phyloP scores from a whole-genome alignment of 2,329 filamentous ascomycete genomes.

The Fusarium tuaranense region DNA sequence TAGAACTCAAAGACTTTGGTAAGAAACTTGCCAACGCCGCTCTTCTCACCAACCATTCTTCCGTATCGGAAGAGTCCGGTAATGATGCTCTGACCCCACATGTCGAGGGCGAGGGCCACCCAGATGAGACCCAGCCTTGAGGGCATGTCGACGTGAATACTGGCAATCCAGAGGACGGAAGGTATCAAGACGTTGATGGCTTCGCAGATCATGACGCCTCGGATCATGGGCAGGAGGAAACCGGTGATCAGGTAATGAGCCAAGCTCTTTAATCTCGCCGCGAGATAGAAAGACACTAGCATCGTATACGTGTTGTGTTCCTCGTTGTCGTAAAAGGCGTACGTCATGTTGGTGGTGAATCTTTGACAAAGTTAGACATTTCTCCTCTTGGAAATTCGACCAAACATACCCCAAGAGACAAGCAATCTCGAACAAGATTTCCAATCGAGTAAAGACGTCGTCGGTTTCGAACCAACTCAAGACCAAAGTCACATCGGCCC shows the following conservation, averaged over 20 bases:
- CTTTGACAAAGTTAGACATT: constrained; percentile 37
- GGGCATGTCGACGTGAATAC: constrained; percentile 67
- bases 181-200: constrained; percentile 59
- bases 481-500: constrained; percentile 68
- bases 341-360: constrained; percentile 72
- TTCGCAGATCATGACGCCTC: constrained; percentile 64
- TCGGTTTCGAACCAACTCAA: constrained; percentile 73
- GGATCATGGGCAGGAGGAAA: constrained; percentile 67
- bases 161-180: constrained; percentile 68
- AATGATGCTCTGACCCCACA: constrained; percentile 59
- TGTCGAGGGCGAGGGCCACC: constrained; percentile 66
- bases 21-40: constrained; percentile 42
- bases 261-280: constrained; percentile 65
- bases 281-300: constrained; percentile 71
- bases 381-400: background rate
- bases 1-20: constrained; percentile 66
- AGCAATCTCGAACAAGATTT: constrained; percentile 70
- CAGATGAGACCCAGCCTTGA: constrained; percentile 67
- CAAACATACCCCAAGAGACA: constrained; percentile 65
- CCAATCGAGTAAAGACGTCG: constrained; percentile 68
- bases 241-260: constrained; percentile 61
- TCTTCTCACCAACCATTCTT: constrained; percentile 29
- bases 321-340: constrained; percentile 61
- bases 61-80: constrained; percentile 54
- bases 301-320: constrained; percentile 65